phyloP scores from a whole-genome alignment of 495 filamentous ascomycete genomes.

The Arthonia radiata region DNA sequence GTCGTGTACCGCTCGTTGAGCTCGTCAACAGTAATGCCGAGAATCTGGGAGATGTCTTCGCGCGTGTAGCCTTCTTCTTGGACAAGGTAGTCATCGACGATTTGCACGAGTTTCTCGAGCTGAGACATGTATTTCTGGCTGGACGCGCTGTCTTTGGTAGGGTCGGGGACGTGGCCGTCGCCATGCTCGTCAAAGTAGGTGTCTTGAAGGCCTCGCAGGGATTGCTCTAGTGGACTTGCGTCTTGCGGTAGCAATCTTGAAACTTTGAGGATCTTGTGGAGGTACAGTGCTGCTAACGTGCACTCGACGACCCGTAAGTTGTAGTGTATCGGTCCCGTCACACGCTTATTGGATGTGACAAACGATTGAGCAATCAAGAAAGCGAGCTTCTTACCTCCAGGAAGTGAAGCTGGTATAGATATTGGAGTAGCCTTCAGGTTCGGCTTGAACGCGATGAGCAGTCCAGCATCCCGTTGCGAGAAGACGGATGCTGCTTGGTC shows the following conservation, averaged over 20 bases:
- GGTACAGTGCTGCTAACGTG: constrained; percentile 59
- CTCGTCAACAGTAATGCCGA: constrained; percentile 41
- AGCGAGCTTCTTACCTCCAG: constrained; percentile 61
- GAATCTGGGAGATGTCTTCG: constrained; percentile 53
- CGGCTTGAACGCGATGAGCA: constrained; percentile 79
- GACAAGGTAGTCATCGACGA: constrained; percentile 36
- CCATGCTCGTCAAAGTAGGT: constrained; percentile 45
- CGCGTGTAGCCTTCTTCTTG: constrained; percentile 68
- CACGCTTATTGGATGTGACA: constrained; percentile 79
- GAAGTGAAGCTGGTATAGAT: constrained; percentile 56
- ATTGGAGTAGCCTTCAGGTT: constrained; percentile 50
- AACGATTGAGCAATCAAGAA: constrained; percentile 92
- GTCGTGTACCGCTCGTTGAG: constrained; percentile 52
- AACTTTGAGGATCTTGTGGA: constrained; percentile 33
- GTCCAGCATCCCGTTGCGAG: constrained; percentile 54
- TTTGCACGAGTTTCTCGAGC: constrained; percentile 38
- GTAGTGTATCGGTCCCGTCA: constrained; percentile 78
- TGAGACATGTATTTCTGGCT: constrained; percentile 30
- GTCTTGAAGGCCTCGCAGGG: constrained; percentile 66
- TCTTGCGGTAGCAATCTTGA: constrained; percentile 41
- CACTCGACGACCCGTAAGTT: constrained; percentile 94
- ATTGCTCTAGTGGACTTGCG: constrained; percentile 58
- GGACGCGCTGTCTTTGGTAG: constrained; percentile 12
- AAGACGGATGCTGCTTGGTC: constrained; percentile 97
- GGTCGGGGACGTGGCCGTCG: constrained; percentile 22